Conservation (phyloP, 306 rosid species). For the Gastrolobium villosum region DNA sequence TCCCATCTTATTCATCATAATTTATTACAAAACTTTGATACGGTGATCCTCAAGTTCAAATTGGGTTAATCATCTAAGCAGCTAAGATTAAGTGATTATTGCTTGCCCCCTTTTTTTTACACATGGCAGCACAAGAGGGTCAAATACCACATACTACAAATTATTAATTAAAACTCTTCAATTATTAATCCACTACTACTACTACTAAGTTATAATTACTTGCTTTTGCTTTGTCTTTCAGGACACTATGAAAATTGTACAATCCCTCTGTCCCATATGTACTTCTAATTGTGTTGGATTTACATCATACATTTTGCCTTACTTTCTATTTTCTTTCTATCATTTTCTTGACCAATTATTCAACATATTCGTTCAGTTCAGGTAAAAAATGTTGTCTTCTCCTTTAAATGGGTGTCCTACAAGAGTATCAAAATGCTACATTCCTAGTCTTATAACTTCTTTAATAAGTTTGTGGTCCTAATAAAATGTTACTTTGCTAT, state of each 20-base stretch:
- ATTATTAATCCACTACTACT: conserved; percentile 49
- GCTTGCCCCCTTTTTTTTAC: background rate
- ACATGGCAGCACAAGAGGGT: conserved; percentile 44
- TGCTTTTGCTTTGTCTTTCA: conserved; percentile 41
- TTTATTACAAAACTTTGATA: conserved; percentile 34
- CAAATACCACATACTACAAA: conserved; percentile 37
- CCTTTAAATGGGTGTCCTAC: conserved; percentile 49
- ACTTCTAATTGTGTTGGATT: conserved; percentile 44
- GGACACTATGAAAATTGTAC: conserved; percentile 50
- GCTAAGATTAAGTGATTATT: conserved; percentile 45
- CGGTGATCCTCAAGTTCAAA: conserved; percentile 45
- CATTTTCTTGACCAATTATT: conserved; percentile 22
- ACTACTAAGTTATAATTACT: conserved; percentile 43
- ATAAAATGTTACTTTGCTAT: conserved; percentile 12
- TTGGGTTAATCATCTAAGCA: conserved; percentile 48
- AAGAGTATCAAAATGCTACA: conserved; percentile 43
- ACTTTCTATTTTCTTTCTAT: conserved; percentile 35
- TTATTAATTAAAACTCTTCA: conserved; percentile 41
- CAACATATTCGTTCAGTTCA: conserved; percentile 27
- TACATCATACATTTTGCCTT: conserved; percentile 20
- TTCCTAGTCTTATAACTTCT: conserved; percentile 39
- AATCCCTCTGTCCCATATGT: conserved; percentile 50
- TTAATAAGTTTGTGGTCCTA: conserved; percentile 21
- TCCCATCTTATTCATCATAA: conserved; percentile 46
- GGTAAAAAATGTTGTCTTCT: conserved; percentile 40